Conservation (phyloP, 176 grass and related monocot species). For the Bothriochloa decipiens region DNA sequence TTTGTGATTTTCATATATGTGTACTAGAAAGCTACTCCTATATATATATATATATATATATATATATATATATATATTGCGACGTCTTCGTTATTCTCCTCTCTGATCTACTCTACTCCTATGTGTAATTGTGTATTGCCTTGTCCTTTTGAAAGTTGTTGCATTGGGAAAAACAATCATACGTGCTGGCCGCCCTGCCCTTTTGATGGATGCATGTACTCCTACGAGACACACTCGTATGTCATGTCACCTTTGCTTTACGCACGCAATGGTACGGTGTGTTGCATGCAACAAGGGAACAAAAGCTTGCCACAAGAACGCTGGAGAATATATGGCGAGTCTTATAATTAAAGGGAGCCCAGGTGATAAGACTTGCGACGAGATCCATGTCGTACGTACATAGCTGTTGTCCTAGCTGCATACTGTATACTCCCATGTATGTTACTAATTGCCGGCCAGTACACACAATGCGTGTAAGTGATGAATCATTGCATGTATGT, state of each 20-base stretch:
- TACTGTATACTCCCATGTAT: too few species aligned
- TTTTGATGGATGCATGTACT: conserved; percentile 12
- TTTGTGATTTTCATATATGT: conserved; percentile 51
- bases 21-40: background rate
- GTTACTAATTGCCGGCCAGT: background rate
- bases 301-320: conserved; percentile 57
- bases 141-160: conserved; percentile 20
- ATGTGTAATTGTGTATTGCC: background rate
- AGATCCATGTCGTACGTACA: background rate
- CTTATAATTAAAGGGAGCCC: conserved; percentile 52
- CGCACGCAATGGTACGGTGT: conserved; percentile 41
- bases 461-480: background rate
- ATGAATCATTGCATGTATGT: background rate
- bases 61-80: background rate
- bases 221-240: conserved; percentile 50
- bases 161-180: conserved; percentile 34
- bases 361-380: conserved; percentile 43
- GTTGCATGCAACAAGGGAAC: conserved; percentile 33
- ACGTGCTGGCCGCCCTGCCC: conserved; percentile 12
- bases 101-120: background rate
- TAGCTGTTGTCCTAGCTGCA: too few species aligned
- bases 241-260: conserved; percentile 57
- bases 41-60: too few species aligned
- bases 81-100: background rate
- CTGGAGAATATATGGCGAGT: conserved; percentile 53